phyloP scores from a whole-genome alignment of 371 early-diverging fungal species.

The Mucor racemosus region DNA sequence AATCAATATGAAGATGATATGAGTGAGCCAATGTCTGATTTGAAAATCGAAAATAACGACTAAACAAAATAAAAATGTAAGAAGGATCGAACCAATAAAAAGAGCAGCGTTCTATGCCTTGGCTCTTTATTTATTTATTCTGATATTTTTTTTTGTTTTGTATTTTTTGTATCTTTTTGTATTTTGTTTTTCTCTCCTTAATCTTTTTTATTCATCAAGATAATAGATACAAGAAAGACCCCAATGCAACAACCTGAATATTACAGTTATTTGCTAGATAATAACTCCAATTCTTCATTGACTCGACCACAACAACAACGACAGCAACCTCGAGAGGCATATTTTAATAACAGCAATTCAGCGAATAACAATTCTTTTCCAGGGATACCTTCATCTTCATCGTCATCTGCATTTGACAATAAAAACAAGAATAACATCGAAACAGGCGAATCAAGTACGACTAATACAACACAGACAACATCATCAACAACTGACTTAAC shows the following conservation, averaged over 20 bases:
- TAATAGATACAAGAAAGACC: neutral
- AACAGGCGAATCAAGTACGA: too few species aligned
- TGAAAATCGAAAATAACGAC: neutral
- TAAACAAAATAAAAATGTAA: neutral
- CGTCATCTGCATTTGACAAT: too few species aligned
- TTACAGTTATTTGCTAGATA: constrained; percentile 19
- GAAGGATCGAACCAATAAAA: constrained; percentile 7
- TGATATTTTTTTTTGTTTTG: neutral
- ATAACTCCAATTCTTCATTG: neutral
- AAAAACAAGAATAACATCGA: too few species aligned
- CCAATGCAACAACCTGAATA: constrained; percentile 18
- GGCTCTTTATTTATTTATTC: neutral
- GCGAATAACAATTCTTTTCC: neutral
- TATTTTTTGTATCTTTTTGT: neutral
- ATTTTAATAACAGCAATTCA: neutral
- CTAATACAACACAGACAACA: neutral
- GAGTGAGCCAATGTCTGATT: neutral
- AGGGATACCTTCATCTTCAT: neutral
- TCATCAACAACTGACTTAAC: neutral
- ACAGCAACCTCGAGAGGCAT: constrained; percentile 3
- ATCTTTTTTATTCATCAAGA: too few species aligned
- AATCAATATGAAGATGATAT: neutral
- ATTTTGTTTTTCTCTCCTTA: neutral
- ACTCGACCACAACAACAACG: neutral
- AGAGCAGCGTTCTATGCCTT: neutral